Evolutionary conservation across 75 land plant species (phyloP).

Genomic region (Sequoia sempervirens): DNA sequence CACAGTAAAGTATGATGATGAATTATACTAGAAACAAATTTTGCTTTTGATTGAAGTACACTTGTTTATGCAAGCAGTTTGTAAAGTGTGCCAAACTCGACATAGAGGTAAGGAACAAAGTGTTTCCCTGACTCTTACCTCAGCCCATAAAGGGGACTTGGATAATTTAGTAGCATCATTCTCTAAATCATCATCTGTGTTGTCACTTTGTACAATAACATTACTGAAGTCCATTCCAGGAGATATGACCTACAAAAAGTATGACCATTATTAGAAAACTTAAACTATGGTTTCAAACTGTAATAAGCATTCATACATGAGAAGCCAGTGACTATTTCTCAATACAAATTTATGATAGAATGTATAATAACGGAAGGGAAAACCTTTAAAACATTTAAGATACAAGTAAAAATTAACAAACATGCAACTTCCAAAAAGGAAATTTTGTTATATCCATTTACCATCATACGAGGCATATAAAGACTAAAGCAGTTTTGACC

Average conservation of each 20-base stretch:
- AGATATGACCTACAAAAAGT: slow-evolving; percentile 61
- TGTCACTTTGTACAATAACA: slow-evolving; percentile 54
- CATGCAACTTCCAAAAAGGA: not conserved
- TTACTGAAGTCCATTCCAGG: slow-evolving; percentile 89
- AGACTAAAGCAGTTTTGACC: slow-evolving; percentile 76
- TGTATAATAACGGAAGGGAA: not conserved
- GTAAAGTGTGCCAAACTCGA: not conserved
- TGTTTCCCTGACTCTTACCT: slow-evolving; percentile 28
- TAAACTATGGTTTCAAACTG: not conserved
- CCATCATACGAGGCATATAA: slow-evolving; percentile 89
- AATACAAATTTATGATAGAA: not conserved
- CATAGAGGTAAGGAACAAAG: not conserved
- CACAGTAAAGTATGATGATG: not conserved
- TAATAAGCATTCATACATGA: not conserved
- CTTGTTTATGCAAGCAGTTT: not conserved
- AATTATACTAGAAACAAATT: not conserved
- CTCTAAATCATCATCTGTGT: slow-evolving; percentile 53
- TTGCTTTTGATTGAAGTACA: not conserved
- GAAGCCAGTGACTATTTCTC: not conserved
- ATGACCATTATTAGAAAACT: not conserved
- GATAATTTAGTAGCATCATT: slow-evolving; percentile 40
- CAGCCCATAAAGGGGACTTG: slow-evolving; percentile 64
- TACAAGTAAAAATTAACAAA: not conserved
- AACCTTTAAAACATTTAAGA: not conserved
- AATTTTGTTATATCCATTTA: slow-evolving; percentile 25